Percentiles rank a stretch among this genome's conserved stretches.
Conservation (phyloP, 345 rosid genomes). For the Mercurialis annua region DNA sequence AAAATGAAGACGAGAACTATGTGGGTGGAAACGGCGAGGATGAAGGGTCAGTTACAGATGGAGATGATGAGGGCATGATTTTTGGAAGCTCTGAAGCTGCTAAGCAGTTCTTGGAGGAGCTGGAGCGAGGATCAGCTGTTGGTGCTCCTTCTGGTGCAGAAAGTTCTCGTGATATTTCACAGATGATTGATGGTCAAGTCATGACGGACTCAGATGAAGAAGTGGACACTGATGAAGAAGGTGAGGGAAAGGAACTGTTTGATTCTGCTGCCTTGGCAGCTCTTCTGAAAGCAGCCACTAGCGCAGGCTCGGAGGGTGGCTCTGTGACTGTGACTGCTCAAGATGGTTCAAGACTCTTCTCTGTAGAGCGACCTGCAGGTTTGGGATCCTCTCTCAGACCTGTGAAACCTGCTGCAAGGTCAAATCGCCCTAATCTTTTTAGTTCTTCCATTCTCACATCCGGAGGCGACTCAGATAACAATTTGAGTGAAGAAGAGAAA, state of each 20-base stretch:
- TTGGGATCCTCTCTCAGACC: constrained; percentile 77
- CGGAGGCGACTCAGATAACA: constrained; percentile 47
- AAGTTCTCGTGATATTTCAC: constrained; percentile 43
- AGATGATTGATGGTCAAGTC: constrained; percentile 73
- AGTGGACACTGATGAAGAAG: constrained; percentile 77
- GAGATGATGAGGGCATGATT: constrained; percentile 57
- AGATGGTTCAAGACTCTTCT: constrained; percentile 88
- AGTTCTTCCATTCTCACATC: constrained; percentile 38
- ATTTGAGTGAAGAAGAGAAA: constrained; percentile 81
- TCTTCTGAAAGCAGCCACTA: constrained; percentile 84
- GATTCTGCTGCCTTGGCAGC: constrained; percentile 93
- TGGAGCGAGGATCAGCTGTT: constrained; percentile 53
- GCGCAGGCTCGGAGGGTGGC: constrained; percentile 59
- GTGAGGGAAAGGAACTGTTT: constrained; percentile 75
- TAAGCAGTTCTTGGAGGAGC: constrained; percentile 72
- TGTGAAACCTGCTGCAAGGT: constrained; percentile 57
- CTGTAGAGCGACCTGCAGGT: constrained; percentile 91
- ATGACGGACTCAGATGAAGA: constrained; percentile 57
- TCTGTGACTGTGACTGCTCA: constrained; percentile 62
- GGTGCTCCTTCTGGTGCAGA: constrained; percentile 56
- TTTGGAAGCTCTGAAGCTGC: constrained; percentile 85
- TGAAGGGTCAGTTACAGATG: constrained; percentile 53
- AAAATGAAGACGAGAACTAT: constrained; percentile 33
- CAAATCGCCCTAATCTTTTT: constrained; percentile 55
- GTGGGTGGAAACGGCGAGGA: constrained; percentile 35